Evolutionary conservation across 2,329 filamentous ascomycete species (phyloP), one percentile per base, ranked within the genome.

Genomic region (Moelleriella libera): DNA sequence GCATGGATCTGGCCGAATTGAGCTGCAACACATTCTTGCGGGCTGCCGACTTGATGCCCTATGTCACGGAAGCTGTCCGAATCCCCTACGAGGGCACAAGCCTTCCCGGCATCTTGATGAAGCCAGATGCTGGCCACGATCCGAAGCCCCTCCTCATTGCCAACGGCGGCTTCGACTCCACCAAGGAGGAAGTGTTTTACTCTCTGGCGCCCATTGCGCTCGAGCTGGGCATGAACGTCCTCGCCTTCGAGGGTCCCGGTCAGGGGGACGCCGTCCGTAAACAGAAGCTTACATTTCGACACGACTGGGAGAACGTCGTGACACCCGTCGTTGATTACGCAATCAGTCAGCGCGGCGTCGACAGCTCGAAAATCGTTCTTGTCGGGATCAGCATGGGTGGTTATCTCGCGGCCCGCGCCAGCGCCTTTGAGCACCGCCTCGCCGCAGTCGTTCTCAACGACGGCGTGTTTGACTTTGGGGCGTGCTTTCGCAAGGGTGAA

Each of bases 221-320:
- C 5, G 57, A 57, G 21, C 58, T 65, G 0, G 69, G 69, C 2
- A 68, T 59, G 53, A 70, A 72, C 46, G 59, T 61, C 31, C 59
- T 72, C 8, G 64, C 64, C 0, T 74, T 68, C 50, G 69, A 73
- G 43, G 70, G 70, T 0, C 70, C 69, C 0, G 69, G 69, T 0
- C 69, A 73, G 51, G 60, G 62, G 3, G 64, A 58, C 0, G 63
- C 68, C 2, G 62, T 65, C 8, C 63, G 70, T 1, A 49, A 63
- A 0, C 65, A 73, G 39, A 53, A 59, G 3, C 43, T 70, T 1
- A 67, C 65, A 3, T 72, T 72, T 52, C 68, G 69, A 14, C 60
- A 59, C 0, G 59, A 70, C 21, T 72, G 68, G 68, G 65, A 69
- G 53, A 55, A 49, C 6, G 68, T 66, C 0, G 57, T 66, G 5